A percentile compares a stretch with the other conserved stretches of the same genome.
Evolutionary conservation across 257 asterid genomes (phyloP).

Genomic region (Capsicum baccatum): DNA sequence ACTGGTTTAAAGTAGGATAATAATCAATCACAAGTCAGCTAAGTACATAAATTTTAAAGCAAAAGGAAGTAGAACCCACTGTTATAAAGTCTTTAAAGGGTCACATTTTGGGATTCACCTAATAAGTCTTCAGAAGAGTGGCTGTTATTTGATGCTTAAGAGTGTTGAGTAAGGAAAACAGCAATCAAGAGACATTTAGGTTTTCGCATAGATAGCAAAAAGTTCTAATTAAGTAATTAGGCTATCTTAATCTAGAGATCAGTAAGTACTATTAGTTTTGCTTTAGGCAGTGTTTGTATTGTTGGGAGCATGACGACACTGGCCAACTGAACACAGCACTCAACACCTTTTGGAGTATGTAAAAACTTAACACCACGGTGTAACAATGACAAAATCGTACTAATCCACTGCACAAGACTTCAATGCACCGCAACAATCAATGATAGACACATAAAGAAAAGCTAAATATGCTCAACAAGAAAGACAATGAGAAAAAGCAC

Average conservation of each 20-base stretch:
- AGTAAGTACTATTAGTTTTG: background rate
- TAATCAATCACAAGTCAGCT: background rate
- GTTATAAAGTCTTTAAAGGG: background rate
- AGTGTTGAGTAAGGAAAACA: background rate
- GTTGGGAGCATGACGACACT: background rate
- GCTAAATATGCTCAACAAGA: constrained; percentile 11
- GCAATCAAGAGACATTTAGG: background rate
- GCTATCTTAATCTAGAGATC: background rate
- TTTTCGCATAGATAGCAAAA: background rate
- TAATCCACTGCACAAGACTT: background rate
- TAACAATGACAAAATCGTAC: background rate
- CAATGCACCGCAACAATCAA: background rate
- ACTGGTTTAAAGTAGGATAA: background rate
- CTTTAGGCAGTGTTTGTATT: background rate
- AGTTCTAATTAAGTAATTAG: background rate
- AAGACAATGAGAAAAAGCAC: background rate
- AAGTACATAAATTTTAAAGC: background rate
- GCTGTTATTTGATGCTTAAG: background rate
- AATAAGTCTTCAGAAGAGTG: background rate
- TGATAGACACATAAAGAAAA: background rate
- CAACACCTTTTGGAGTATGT: background rate
- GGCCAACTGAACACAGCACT: background rate
- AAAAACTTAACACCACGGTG: background rate
- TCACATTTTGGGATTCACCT: background rate
- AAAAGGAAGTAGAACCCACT: background rate